A percentile compares a stretch with the other conserved stretches of the same genome.
Conservation (phyloP, 2,329 filamentous ascomycete genomes). For the Westerdykella sp. region DNA sequence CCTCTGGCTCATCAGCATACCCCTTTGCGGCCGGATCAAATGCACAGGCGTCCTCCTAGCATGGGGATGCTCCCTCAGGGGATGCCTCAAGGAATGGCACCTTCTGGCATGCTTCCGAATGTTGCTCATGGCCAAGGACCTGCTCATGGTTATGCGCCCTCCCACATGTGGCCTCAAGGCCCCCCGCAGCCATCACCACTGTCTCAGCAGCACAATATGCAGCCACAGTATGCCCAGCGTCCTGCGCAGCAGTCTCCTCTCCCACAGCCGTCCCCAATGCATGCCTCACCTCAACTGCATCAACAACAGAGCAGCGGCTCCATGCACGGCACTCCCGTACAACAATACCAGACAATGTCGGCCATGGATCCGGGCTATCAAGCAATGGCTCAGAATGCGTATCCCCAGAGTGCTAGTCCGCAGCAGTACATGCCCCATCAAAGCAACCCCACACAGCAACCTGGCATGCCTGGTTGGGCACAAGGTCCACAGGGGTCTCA, state of each 20-base stretch:
- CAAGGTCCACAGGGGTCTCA: slow-evolving; percentile 38
- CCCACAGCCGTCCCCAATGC: slow-evolving; percentile 45
- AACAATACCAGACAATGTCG: slow-evolving; percentile 43
- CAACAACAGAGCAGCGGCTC: slow-evolving; percentile 39
- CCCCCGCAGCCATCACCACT: slow-evolving; percentile 46
- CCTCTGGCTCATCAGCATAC: slow-evolving; percentile 65
- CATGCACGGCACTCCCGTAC: slow-evolving; percentile 39
- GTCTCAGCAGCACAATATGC: slow-evolving; percentile 42
- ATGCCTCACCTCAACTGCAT: slow-evolving; percentile 45
- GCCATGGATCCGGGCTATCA: slow-evolving; percentile 43
- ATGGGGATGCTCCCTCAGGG: slow-evolving; percentile 33
- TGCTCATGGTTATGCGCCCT: slow-evolving; percentile 42
- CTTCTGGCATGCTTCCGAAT: slow-evolving; percentile 33
- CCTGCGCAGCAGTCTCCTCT: slow-evolving; percentile 40
- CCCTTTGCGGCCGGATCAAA: slow-evolving; percentile 53
- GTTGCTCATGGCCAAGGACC: slow-evolving; percentile 38
- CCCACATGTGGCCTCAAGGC: slow-evolving; percentile 46
- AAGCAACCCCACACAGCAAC: slow-evolving; percentile 40
- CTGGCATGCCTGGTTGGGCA: slow-evolving; percentile 49
- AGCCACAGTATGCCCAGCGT: slow-evolving; percentile 39
- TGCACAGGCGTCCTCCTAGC: slow-evolving; percentile 61
- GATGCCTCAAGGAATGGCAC: slow-evolving; percentile 18
- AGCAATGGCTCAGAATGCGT: slow-evolving; percentile 45
- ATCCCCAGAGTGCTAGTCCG: slow-evolving; percentile 45
- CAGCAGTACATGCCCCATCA: slow-evolving; percentile 43